Percentiles rank a stretch among this genome's conserved stretches.
Evolutionary conservation across 2,329 filamentous ascomycete genomes (phyloP).

Genomic region (Monilinia fructicola): DNA sequence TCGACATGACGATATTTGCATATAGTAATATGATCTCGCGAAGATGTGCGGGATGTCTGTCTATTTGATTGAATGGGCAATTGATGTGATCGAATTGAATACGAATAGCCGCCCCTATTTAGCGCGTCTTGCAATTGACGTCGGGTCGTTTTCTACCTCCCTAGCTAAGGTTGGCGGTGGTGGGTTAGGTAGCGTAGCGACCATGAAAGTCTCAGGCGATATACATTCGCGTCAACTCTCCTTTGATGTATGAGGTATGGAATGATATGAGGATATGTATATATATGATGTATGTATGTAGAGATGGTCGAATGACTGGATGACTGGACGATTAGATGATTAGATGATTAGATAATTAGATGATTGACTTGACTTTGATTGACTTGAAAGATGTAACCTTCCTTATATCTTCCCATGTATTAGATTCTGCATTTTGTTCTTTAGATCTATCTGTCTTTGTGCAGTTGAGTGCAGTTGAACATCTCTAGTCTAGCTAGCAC

Average conservation of each 20-base stretch:
- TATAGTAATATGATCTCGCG: too few relatives aligned
- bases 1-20: slow-evolving; percentile 1
- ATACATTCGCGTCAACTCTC: slow-evolving; percentile 2
- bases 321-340: too few relatives aligned
- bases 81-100: slow-evolving; percentile 4
- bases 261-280: background rate
- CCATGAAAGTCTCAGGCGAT: background rate
- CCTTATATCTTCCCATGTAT: background rate
- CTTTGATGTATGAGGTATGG: too few relatives aligned
- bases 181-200: too few relatives aligned
- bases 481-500: slow-evolving; percentile 1
- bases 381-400: too few relatives aligned
- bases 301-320: background rate
- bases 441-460: background rate
- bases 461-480: background rate
- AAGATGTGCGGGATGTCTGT: background rate
- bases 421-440: background rate
- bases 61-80: background rate
- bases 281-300: background rate
- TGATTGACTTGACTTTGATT: too few relatives aligned
- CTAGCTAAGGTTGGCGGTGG: background rate
- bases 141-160: background rate
- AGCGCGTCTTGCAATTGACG: slow-evolving; percentile 5
- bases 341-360: too few relatives aligned
- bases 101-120: slow-evolving; percentile 8